phyloP scores from a whole-genome alignment of 78 protist species.

The Dictyostelium purpureum region DNA sequence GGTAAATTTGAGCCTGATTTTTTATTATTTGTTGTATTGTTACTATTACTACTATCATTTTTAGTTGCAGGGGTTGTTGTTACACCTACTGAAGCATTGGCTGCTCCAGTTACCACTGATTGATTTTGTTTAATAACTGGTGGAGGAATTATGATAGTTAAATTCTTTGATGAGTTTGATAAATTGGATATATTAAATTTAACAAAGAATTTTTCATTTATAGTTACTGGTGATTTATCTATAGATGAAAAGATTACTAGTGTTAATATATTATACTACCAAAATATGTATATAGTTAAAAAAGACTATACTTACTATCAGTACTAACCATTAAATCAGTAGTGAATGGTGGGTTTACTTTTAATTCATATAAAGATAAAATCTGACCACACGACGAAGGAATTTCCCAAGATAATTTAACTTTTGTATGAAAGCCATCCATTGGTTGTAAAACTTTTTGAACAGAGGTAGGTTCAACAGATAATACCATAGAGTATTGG shows the following conservation, averaged over 20 bases:
- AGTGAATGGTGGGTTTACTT: constrained; percentile 26
- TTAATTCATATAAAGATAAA: constrained; percentile 50
- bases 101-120: too few relatives aligned
- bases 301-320: constrained; percentile 1
- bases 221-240: constrained; percentile 25
- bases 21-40: neutral
- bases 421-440: constrained; percentile 53
- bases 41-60: neutral
- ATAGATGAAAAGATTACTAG: neutral
- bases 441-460: constrained; percentile 23
- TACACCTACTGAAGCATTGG: neutral
- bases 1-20: neutral
- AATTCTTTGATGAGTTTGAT: constrained; percentile 1
- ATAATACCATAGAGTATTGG: constrained; percentile 37
- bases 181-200: constrained; percentile 34
- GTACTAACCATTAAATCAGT: constrained; percentile 41
- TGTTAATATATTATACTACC: too few relatives aligned
- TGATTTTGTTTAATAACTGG: neutral
- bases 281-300: too few relatives aligned
- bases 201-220: constrained; percentile 18
- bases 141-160: constrained; percentile 51
- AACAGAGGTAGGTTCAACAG: constrained; percentile 10
- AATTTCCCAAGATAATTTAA: constrained; percentile 30
- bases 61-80: neutral
- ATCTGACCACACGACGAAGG: constrained; percentile 52